A percentile compares a stretch with the other conserved stretches of the same genome.
Evolutionary conservation across 148 eudicot species (phyloP).

Genomic region (Camellia sinensis): DNA sequence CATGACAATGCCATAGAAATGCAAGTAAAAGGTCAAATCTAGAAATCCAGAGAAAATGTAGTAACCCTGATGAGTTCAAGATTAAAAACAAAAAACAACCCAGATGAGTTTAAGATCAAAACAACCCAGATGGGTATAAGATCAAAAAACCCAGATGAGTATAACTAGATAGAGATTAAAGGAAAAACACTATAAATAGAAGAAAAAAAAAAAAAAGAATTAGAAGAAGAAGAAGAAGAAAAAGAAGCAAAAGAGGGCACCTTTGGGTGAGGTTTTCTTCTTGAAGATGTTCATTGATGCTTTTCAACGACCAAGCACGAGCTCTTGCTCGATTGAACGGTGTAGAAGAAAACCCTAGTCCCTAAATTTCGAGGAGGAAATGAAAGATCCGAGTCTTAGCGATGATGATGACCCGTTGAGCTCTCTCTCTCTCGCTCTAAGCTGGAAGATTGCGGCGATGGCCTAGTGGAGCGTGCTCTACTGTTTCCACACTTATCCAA

Average conservation of each 20-base stretch:
- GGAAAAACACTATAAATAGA: not conserved
- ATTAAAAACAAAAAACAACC: too few species aligned
- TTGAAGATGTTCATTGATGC: slow-evolving; percentile 41
- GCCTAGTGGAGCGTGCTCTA: slow-evolving; percentile 18
- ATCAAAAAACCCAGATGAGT: too few species aligned
- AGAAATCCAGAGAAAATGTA: not conserved
- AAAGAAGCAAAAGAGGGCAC: slow-evolving; percentile 14
- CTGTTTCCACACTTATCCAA: slow-evolving; percentile 1
- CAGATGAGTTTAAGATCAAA: too few species aligned
- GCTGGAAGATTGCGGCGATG: not conserved
- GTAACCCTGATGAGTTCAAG: not conserved
- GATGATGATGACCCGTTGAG: not conserved
- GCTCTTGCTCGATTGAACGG: not conserved
- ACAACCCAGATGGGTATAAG: too few species aligned
- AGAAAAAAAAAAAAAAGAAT: not conserved
- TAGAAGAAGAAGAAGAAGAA: not conserved
- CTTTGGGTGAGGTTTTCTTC: slow-evolving; percentile 76
- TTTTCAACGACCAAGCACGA: not conserved
- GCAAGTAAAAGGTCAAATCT: not conserved
- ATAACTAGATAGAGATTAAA: not conserved
- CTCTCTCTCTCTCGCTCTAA: slow-evolving; percentile 2
- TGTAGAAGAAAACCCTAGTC: not conserved
- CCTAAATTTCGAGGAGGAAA: not conserved
- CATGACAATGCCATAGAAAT: not conserved
- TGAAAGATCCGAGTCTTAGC: not conserved